These are phyloP conservation scores for Colletotrichum liriopes DNA, from an alignment of 2,329 filamentous ascomycete species.

Conservation along the genomic window DNA sequence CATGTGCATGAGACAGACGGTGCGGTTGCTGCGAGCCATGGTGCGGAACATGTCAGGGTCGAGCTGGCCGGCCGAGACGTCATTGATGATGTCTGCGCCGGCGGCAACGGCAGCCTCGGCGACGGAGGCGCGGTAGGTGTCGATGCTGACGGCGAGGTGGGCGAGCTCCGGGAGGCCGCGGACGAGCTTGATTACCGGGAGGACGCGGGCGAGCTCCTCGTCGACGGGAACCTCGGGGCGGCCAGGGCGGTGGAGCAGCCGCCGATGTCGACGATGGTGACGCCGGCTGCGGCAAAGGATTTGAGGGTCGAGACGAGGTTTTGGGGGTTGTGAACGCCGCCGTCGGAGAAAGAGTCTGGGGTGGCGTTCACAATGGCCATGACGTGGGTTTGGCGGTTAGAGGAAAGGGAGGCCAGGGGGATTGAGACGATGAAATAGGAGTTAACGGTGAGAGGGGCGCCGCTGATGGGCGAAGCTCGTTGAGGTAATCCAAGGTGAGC, in stretches of 20 bases:
- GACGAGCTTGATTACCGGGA: constrained; percentile 84
- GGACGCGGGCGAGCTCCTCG: constrained; percentile 83
- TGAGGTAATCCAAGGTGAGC: constrained; percentile 73
- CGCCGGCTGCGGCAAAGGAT: constrained; percentile 77
- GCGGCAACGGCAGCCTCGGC: constrained; percentile 82
- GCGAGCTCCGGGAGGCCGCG: constrained; percentile 75
- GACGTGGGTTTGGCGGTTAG: constrained; percentile 77
- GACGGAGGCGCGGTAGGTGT: constrained; percentile 91
- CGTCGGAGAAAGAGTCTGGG: constrained; percentile 97
- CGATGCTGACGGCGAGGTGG: constrained; percentile 84
- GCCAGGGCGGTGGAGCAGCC: constrained; percentile 90
- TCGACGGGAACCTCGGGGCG: constrained; percentile 77
- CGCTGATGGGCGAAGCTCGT: constrained; percentile 66
- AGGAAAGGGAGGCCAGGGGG: constrained; percentile 71
- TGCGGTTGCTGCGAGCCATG: constrained; percentile 82
- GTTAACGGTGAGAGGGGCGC: constrained; percentile 72
- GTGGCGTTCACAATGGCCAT: constrained; percentile 98
- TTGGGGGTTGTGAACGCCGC: constrained; percentile 73
- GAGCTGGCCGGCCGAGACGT: constrained; percentile 86
- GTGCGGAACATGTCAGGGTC: constrained; percentile 88
- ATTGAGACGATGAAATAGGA: constrained; percentile 62
- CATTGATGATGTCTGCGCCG: constrained; percentile 95
- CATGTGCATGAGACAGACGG: constrained; percentile 93
- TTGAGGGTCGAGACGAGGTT: constrained; percentile 73
- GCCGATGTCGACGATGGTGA: constrained; percentile 91